Conservation (phyloP, 2,329 filamentous ascomycete genomes). For the Penicillium sp. region DNA sequence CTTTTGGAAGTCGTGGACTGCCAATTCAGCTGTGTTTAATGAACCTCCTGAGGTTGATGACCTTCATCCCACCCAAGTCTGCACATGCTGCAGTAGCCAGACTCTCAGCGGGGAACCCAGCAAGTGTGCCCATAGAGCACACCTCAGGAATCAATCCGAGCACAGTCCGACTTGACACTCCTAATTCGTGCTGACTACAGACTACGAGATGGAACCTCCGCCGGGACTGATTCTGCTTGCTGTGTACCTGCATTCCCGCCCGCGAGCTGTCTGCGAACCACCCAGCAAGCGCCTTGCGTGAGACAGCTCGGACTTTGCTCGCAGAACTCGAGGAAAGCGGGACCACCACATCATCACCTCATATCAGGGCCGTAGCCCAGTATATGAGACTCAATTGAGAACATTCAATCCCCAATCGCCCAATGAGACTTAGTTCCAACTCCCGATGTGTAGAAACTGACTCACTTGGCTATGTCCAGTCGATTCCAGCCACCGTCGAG, state of each 20-base stretch:
- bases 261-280: neutral
- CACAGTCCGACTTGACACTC: neutral
- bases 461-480: neutral
- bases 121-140: neutral
- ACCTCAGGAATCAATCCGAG: neutral
- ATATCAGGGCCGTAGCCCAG: neutral
- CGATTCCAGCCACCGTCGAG: neutral
- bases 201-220: neutral
- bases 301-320: constrained; percentile 9
- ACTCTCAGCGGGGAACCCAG: neutral
- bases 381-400: too few species aligned
- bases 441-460: neutral
- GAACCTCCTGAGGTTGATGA: neutral
- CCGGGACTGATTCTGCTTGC: neutral
- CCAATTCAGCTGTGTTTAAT: neutral
- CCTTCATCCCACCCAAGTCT: neutral
- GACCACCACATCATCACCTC: neutral
- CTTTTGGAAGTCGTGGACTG: neutral
- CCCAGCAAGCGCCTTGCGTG: constrained; percentile 9
- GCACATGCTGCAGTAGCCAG: neutral
- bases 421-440: neutral
- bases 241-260: constrained; percentile 19
- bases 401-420: too few species aligned
- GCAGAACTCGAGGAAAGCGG: neutral
- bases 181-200: neutral